Evolutionary conservation across 345 rosid genomes (phyloP).

Genomic region (Nasturtium officinale): DNA sequence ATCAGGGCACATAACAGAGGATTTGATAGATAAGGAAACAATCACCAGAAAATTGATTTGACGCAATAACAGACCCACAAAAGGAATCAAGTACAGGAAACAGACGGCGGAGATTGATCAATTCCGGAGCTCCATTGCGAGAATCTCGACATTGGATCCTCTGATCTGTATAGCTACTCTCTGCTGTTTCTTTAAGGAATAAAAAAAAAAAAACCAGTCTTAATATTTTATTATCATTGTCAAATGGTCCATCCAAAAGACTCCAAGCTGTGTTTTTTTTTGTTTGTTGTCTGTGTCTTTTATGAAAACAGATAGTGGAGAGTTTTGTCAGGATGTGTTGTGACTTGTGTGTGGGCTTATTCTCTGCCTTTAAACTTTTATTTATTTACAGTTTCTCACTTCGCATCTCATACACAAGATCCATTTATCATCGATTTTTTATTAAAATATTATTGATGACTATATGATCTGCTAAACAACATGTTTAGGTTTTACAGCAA

Average conservation of each 20-base stretch:
- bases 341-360: conserved; percentile 10
- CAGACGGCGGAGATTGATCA: conserved; percentile 27
- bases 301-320: conserved; percentile 37
- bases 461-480: neutral
- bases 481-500: neutral
- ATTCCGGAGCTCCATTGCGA: conserved; percentile 13
- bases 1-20: conserved; percentile 26
- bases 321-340: conserved; percentile 32
- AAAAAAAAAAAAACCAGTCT: neutral
- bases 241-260: conserved; percentile 34
- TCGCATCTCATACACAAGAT: too few species aligned
- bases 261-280: conserved; percentile 34
- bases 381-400: too few species aligned
- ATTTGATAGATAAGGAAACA: neutral
- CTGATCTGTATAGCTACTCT: conserved; percentile 39
- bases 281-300: conserved; percentile 35
- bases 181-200: conserved; percentile 14
- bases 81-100: conserved; percentile 9
- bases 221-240: conserved; percentile 12
- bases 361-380: too few species aligned
- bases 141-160: conserved; percentile 44
- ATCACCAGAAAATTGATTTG: neutral
- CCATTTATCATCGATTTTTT: neutral
- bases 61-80: neutral
- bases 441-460: neutral